phyloP scores from a whole-genome alignment of 345 rosid genomes.

The Gynandropsis gynandra region DNA sequence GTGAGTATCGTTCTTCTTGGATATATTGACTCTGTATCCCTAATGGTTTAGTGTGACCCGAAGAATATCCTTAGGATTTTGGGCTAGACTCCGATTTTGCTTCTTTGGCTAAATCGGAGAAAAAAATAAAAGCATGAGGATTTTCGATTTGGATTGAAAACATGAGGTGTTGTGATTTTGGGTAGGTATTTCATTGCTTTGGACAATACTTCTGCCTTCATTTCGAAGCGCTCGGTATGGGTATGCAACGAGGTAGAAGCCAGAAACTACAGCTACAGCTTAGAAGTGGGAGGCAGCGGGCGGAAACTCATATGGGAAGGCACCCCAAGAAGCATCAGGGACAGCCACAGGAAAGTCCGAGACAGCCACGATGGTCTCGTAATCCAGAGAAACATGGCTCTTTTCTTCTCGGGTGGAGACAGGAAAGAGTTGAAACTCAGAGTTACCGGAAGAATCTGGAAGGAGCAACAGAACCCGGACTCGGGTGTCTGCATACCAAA shows the following conservation, averaged over 20 bases:
- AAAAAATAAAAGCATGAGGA: not conserved
- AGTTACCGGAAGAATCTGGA: constrained; percentile 93
- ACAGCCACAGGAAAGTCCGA: constrained; percentile 87
- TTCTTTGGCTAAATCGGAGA: no score
- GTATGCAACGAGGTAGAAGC: constrained; percentile 91
- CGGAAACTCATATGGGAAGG: constrained; percentile 96
- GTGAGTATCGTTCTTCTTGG: constrained; percentile 25
- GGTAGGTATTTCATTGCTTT: constrained; percentile 86
- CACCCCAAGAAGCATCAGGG: constrained; percentile 83
- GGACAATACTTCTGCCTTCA: constrained; percentile 97
- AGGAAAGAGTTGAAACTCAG: constrained; percentile 89
- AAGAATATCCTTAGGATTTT: no score
- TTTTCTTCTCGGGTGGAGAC: constrained; percentile 94
- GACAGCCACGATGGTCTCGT: constrained; percentile 94
- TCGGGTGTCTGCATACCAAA: constrained; percentile 73
- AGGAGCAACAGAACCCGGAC: constrained; percentile 86
- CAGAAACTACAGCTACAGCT: constrained; percentile 76
- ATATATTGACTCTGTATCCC: not conserved
- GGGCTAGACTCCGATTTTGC: no score
- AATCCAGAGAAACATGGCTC: constrained; percentile 92
- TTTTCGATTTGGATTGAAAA: not conserved
- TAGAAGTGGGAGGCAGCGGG: constrained; percentile 93
- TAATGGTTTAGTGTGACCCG: no score
- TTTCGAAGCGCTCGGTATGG: constrained; percentile 93
- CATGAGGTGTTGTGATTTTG: not conserved